A percentile compares a stretch with the other conserved stretches of the same genome.
These are phyloP conservation scores for Trapa incisa DNA, from an alignment of 345 rosid genomes.

Conservation along the genomic window DNA sequence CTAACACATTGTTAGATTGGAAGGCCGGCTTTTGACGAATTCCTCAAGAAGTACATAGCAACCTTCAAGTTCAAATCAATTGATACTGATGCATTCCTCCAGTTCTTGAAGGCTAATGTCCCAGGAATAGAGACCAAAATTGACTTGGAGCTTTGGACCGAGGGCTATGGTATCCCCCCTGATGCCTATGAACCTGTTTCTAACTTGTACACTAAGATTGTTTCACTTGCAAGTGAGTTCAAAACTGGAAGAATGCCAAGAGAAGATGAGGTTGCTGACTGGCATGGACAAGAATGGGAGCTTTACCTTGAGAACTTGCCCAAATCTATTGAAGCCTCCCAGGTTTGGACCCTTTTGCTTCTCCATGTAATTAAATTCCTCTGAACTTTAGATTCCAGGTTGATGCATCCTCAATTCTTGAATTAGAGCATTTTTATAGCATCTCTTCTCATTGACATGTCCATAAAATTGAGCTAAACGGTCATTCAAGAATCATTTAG, in stretches of 20 bases:
- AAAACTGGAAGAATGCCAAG: conserved; percentile 76
- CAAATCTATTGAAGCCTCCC: conserved; percentile 67
- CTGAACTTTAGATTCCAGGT: too few relatives aligned
- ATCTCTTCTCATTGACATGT: neutral
- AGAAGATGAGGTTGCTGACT: conserved; percentile 88
- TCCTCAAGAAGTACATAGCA: conserved; percentile 73
- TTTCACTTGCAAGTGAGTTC: conserved; percentile 68
- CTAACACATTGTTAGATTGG: conserved; percentile 39
- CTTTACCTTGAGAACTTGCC: conserved; percentile 88
- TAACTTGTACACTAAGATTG: conserved; percentile 51
- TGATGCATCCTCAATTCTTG: conserved; percentile 1
- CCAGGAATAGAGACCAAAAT: conserved; percentile 77
- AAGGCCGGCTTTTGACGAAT: conserved; percentile 78
- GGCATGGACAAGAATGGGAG: conserved; percentile 96
- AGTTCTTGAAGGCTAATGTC: conserved; percentile 58
- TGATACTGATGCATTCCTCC: conserved; percentile 61
- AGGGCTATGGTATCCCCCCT: conserved; percentile 79
- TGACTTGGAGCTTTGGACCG: conserved; percentile 65
- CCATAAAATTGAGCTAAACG: neutral
- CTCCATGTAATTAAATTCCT: neutral
- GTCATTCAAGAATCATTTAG: neutral
- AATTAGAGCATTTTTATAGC: too few relatives aligned
- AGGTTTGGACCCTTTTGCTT: conserved; percentile 24
- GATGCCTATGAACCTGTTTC: conserved; percentile 92
- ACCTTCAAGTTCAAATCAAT: conserved; percentile 92